Evolutionary conservation across 2,329 filamentous ascomycete genomes (phyloP).

Genomic region (Xylariaceae sp.): DNA sequence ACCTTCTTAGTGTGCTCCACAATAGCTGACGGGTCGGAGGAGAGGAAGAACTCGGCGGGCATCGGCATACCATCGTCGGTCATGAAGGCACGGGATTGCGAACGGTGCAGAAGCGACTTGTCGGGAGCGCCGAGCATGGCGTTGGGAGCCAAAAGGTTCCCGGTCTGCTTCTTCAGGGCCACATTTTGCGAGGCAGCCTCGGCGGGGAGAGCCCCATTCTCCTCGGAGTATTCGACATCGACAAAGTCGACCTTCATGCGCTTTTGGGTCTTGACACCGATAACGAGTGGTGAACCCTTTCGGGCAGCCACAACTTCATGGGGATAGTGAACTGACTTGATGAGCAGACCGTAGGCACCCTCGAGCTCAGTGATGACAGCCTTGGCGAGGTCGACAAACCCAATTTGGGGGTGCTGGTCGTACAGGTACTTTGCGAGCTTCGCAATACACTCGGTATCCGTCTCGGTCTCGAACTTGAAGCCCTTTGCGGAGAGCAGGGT

Average conservation of each 20-base stretch:
- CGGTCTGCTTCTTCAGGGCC: constrained; percentile 83
- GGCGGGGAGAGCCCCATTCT: constrained; percentile 76
- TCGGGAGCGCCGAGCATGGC: constrained; percentile 82
- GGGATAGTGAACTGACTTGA: constrained; percentile 98
- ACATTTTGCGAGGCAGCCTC: constrained; percentile 96
- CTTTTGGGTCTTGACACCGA: constrained; percentile 93
- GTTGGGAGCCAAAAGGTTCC: constrained; percentile 60
- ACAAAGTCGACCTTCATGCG: constrained; percentile 99
- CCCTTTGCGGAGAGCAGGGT: constrained; percentile 89
- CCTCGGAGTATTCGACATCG: constrained; percentile 94
- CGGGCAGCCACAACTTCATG: constrained; percentile 96
- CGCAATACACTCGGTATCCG: constrained; percentile 97
- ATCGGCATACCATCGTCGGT: constrained; percentile 97
- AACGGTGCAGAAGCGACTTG: constrained; percentile 97
- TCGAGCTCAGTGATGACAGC: constrained; percentile 97
- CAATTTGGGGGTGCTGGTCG: constrained; percentile 88
- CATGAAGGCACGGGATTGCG: constrained; percentile 97
- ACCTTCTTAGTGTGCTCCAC: constrained; percentile 99
- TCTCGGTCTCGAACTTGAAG: constrained; percentile 98
- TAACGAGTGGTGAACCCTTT: constrained; percentile 95
- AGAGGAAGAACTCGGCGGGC: constrained; percentile 98
- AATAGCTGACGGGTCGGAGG: constrained; percentile 95
- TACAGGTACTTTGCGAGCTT: constrained; percentile 98
- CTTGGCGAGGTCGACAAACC: constrained; percentile 95
- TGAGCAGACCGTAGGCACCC: constrained; percentile 91